Evolutionary conservation across 495 filamentous ascomycete species (phyloP).

Genomic region (Lasiosphaeria miniovina): DNA sequence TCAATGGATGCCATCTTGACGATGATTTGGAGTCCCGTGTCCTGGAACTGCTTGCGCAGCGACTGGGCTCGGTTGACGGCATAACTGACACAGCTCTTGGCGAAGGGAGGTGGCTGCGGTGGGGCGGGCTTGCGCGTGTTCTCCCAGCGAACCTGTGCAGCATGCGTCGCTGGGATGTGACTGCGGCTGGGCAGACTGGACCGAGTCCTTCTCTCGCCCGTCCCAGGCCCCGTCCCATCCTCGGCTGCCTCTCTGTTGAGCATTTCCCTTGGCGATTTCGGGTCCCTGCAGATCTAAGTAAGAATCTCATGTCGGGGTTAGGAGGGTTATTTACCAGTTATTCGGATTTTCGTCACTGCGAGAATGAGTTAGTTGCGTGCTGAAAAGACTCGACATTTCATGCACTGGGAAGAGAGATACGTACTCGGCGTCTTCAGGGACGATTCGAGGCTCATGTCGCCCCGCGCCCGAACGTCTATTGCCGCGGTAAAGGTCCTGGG

Average conservation of each 20-base stretch:
- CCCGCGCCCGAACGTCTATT: slow-evolving; percentile 36
- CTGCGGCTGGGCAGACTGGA: neutral
- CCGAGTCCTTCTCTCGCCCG: neutral
- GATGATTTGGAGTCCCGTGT: slow-evolving; percentile 56
- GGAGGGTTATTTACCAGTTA: slow-evolving; percentile 15
- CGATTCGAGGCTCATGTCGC: slow-evolving; percentile 51
- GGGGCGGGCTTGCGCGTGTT: slow-evolving; percentile 29
- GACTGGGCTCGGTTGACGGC: slow-evolving; percentile 22
- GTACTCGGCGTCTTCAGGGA: slow-evolving; percentile 8
- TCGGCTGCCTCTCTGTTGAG: slow-evolving; percentile 17
- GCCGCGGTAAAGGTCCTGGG: slow-evolving; percentile 21
- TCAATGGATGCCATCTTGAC: slow-evolving; percentile 63
- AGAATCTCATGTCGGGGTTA: no score
- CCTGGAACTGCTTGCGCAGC: slow-evolving; percentile 35
- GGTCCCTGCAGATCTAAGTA: slow-evolving; percentile 10
- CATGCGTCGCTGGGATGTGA: no score
- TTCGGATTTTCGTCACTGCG: slow-evolving; percentile 43
- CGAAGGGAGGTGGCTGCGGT: slow-evolving; percentile 7
- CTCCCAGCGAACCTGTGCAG: slow-evolving; percentile 27
- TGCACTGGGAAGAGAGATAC: slow-evolving; percentile 8
- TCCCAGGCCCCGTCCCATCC: neutral
- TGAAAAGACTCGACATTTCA: neutral
- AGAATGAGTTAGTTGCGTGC: slow-evolving; percentile 28
- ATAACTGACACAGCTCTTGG: slow-evolving; percentile 30
- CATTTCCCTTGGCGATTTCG: slow-evolving; percentile 39